A percentile compares a stretch with the other conserved stretches of the same genome.
These are phyloP conservation scores for Microdochium trichocladiopsis DNA, from an alignment of 2,329 filamentous ascomycete genomes.

Conservation along the genomic window DNA sequence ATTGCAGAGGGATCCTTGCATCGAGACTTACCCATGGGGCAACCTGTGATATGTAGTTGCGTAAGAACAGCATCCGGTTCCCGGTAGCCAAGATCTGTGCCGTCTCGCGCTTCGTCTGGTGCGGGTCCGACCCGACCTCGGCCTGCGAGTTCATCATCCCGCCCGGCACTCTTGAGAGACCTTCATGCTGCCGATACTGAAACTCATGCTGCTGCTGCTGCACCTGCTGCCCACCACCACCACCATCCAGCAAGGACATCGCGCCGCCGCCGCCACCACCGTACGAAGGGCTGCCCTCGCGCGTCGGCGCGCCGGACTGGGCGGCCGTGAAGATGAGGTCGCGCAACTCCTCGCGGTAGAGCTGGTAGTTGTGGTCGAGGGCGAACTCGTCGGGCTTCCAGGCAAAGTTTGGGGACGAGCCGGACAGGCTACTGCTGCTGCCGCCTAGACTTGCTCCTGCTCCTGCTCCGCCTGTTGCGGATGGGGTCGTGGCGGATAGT, in stretches of 20 bases:
- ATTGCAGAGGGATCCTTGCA: neutral
- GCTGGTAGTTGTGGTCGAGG: conserved; percentile 32
- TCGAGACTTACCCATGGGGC: conserved; percentile 37
- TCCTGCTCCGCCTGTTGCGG: neutral
- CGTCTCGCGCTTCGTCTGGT: conserved; percentile 6
- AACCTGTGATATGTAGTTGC: conserved; percentile 45
- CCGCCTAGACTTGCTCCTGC: too few species aligned
- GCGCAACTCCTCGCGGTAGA: conserved; percentile 37
- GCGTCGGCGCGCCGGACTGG: conserved; percentile 32
- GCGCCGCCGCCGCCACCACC: conserved; percentile 4
- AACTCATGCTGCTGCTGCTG: neutral
- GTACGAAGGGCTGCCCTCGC: conserved; percentile 26
- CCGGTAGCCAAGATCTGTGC: conserved; percentile 20
- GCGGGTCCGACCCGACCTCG: conserved; percentile 1
- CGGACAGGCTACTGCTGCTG: too few species aligned
- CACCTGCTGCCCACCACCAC: conserved; percentile 6
- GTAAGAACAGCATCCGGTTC: conserved; percentile 30
- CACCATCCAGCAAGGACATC: conserved; percentile 1
- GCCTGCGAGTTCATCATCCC: conserved; percentile 2
- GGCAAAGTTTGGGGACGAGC: conserved; percentile 4
- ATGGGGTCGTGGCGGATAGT: neutral
- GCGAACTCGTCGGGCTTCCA: conserved; percentile 22
- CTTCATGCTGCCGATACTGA: neutral
- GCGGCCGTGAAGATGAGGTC: conserved; percentile 37
- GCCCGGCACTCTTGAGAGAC: neutral